phyloP scores from a whole-genome alignment of 768 basidiomycete species.

The Boletus huronensis region DNA sequence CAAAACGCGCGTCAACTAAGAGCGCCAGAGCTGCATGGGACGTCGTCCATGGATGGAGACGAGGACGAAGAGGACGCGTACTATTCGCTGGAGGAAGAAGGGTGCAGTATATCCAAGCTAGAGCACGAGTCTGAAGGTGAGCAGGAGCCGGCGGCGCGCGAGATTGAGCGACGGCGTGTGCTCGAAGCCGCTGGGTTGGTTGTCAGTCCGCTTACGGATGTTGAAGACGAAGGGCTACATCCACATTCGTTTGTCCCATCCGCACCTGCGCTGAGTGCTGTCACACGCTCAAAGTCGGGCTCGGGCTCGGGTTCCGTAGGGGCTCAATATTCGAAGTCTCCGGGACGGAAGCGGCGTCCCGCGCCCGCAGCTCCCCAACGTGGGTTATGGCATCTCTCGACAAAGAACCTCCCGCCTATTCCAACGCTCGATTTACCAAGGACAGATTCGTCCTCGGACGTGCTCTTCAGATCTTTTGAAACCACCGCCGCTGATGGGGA shows the following conservation, averaged over 20 bases:
- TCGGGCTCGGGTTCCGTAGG: conserved; percentile 24
- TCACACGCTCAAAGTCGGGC: conserved; percentile 6
- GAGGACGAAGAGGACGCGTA: conserved; percentile 35
- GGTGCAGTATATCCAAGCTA: conserved; percentile 17
- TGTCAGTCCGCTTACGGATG: conserved; percentile 41
- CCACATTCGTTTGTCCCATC: conserved; percentile 16
- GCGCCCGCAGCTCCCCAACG: conserved; percentile 24
- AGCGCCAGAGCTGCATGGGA: conserved; percentile 5
- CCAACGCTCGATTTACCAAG: conserved; percentile 35
- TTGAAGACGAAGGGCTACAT: background rate
- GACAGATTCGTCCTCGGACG: conserved; percentile 2
- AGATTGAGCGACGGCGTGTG: conserved; percentile 73
- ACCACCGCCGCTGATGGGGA: background rate
- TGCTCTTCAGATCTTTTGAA: background rate
- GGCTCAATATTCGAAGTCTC: conserved; percentile 43
- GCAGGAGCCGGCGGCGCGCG: conserved; percentile 54
- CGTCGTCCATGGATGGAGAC: conserved; percentile 20
- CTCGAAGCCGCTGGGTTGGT: conserved; percentile 88
- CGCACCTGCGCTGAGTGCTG: background rate
- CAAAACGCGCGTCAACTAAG: conserved; percentile 6
- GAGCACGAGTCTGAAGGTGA: conserved; percentile 25
- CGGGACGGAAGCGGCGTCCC: conserved; percentile 25
- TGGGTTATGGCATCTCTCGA: conserved; percentile 15
- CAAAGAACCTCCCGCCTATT: conserved; percentile 55
- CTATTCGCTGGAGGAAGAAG: conserved; percentile 30